Evolutionary conservation across 2,329 filamentous ascomycete genomes (phyloP).

Genomic region (Penicillium crustosum): DNA sequence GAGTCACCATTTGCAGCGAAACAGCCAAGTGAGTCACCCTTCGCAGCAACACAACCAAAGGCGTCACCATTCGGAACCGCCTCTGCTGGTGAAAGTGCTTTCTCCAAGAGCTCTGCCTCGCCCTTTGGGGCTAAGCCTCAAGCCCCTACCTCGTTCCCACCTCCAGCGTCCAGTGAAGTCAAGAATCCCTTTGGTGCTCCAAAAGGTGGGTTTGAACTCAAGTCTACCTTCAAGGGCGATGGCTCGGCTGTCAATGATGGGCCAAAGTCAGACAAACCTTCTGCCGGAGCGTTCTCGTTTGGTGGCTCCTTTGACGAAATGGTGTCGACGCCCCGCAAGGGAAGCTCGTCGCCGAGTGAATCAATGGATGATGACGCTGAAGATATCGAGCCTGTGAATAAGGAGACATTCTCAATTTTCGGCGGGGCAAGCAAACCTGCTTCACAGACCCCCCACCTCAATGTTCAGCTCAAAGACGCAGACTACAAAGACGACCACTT

Average conservation of each 20-base stretch:
- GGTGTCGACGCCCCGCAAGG: constrained; percentile 36
- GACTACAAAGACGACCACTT: constrained; percentile 24
- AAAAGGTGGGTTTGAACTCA: constrained; percentile 41
- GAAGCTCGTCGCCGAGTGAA: constrained; percentile 33
- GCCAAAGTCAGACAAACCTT: constrained; percentile 39
- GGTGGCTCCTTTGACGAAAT: constrained; percentile 42
- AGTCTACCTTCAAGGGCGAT: constrained; percentile 48
- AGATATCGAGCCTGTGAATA: constrained; percentile 28
- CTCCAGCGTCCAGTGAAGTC: constrained; percentile 28
- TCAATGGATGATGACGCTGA: constrained; percentile 42
- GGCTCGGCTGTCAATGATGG: constrained; percentile 41
- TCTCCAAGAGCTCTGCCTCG: constrained; percentile 25
- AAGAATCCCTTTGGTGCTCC: constrained; percentile 33
- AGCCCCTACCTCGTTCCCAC: constrained; percentile 28
- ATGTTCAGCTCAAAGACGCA: constrained; percentile 36
- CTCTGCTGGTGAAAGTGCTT: neutral
- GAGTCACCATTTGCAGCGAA: constrained; percentile 17
- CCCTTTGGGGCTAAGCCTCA: constrained; percentile 32
- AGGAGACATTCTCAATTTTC: constrained; percentile 30
- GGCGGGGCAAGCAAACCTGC: constrained; percentile 25
- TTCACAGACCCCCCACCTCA: constrained; percentile 15
- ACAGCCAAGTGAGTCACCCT: neutral
- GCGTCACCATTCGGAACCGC: constrained; percentile 11
- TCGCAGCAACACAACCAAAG: neutral
- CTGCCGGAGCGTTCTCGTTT: constrained; percentile 39